Percentiles rank a stretch among this genome's conserved stretches.
phyloP scores from a whole-genome alignment of 257 asterid species.

The Nicotiana otophora region DNA sequence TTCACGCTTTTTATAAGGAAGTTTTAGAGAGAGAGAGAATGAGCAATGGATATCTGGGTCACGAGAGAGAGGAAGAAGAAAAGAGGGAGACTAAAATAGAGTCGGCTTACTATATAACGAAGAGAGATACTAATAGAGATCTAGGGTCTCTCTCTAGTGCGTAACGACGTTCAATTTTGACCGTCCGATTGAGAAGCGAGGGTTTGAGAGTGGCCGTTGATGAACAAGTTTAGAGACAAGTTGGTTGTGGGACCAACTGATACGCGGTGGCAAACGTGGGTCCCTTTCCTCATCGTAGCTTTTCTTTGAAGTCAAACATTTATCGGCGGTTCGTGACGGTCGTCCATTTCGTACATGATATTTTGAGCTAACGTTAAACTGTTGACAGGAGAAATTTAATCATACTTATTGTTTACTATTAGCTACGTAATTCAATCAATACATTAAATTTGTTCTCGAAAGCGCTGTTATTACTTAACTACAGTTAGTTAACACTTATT shows the following conservation, averaged over 20 bases:
- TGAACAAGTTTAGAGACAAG: not conserved
- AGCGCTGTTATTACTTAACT: not conserved
- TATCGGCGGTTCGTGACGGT: not conserved
- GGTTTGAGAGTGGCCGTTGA: constrained; percentile 31
- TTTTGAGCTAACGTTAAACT: not conserved
- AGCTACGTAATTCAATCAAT: not conserved
- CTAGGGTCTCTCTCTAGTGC: constrained; percentile 1
- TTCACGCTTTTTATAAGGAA: not conserved
- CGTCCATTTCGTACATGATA: not conserved
- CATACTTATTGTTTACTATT: not conserved
- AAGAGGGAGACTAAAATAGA: constrained; percentile 13
- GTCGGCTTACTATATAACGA: constrained; percentile 41
- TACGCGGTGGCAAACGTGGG: constrained; percentile 45
- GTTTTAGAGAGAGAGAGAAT: constrained; percentile 20
- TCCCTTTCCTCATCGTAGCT: constrained; percentile 13
- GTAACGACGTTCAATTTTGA: constrained; percentile 4
- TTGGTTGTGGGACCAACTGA: constrained; percentile 31
- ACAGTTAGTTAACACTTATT: too few relatives aligned
- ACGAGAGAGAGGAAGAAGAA: constrained; percentile 13
- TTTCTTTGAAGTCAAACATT: constrained; percentile 33
- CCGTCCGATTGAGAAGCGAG: constrained; percentile 20
- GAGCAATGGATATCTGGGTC: not conserved
- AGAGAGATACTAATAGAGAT: not conserved
- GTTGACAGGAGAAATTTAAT: not conserved
- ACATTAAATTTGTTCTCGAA: not conserved